phyloP scores from a whole-genome alignment of 441 rosid genomes.

The Populus hybrid region DNA sequence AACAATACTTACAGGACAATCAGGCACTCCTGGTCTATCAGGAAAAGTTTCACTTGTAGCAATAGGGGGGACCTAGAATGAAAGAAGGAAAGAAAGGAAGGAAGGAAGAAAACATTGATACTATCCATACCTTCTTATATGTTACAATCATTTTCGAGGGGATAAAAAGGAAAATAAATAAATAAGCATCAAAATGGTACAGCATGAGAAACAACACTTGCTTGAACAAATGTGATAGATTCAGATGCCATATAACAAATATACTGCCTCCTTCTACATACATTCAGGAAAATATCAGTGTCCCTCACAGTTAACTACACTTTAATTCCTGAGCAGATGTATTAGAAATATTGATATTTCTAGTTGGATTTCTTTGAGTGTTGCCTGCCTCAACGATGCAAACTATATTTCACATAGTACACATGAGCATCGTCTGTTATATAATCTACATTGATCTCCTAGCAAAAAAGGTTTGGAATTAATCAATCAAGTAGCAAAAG shows the following conservation, averaged over 20 bases:
- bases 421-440: neutral
- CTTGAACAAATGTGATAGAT: neutral
- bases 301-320: neutral
- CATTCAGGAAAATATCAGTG: neutral
- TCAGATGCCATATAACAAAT: neutral
- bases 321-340: neutral
- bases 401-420: neutral
- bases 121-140: neutral
- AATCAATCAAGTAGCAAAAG: neutral
- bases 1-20: slow-evolving; percentile 76
- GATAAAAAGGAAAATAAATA: neutral
- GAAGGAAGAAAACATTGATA: slow-evolving; percentile 3
- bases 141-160: neutral
- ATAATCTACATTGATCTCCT: neutral
- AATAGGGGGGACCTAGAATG: slow-evolving; percentile 62
- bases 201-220: neutral
- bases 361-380: neutral
- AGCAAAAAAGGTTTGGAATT: neutral
- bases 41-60: slow-evolving; percentile 59
- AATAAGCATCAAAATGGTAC: neutral
- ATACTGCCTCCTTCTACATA: neutral
- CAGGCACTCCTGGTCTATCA: slow-evolving; percentile 83
- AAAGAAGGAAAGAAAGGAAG: slow-evolving; percentile 15
- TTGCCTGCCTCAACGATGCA: neutral
- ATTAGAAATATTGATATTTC: neutral